These are phyloP conservation scores for Volvariella volvacea DNA, from an alignment of 1,284 basidiomycete genomes.

Conservation along the genomic window DNA sequence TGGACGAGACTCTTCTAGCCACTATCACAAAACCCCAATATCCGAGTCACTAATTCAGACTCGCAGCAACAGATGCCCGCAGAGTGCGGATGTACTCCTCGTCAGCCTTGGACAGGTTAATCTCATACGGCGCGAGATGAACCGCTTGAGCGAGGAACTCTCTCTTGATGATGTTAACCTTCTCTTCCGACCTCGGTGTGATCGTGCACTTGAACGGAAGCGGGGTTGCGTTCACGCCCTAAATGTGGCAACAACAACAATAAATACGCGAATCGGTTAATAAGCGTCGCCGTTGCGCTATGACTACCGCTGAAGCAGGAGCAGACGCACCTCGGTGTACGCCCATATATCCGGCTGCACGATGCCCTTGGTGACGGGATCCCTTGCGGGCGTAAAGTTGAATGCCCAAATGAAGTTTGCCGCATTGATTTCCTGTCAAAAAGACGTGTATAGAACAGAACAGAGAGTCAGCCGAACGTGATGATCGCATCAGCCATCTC, in stretches of 20 bases:
- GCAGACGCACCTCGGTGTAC: conserved; percentile 5
- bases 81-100: conserved; percentile 3
- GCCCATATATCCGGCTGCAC: conserved; percentile 7
- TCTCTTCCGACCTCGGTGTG: conserved; percentile 9
- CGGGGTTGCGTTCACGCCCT: conserved; percentile 11
- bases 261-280: background rate
- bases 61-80: too few species aligned
- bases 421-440: conserved; percentile 11
- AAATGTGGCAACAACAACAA: background rate
- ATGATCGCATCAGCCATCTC: too few species aligned
- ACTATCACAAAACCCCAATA: too few species aligned
- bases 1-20: too few species aligned
- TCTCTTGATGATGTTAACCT: conserved; percentile 8
- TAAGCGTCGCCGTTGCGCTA: too few species aligned
- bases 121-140: conserved; percentile 6
- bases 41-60: too few species aligned
- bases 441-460: too few species aligned
- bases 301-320: too few species aligned
- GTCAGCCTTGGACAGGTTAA: conserved; percentile 7
- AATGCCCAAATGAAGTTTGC: conserved; percentile 15
- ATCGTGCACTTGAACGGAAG: conserved; percentile 7
- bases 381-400: conserved; percentile 10
- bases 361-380: conserved; percentile 9
- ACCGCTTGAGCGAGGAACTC: conserved; percentile 8
- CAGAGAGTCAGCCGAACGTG: too few species aligned